Percentiles rank a stretch among this genome's conserved stretches.
Conservation (phyloP, 2,329 filamentous ascomycete genomes). For the Hypocrella siamensis region DNA sequence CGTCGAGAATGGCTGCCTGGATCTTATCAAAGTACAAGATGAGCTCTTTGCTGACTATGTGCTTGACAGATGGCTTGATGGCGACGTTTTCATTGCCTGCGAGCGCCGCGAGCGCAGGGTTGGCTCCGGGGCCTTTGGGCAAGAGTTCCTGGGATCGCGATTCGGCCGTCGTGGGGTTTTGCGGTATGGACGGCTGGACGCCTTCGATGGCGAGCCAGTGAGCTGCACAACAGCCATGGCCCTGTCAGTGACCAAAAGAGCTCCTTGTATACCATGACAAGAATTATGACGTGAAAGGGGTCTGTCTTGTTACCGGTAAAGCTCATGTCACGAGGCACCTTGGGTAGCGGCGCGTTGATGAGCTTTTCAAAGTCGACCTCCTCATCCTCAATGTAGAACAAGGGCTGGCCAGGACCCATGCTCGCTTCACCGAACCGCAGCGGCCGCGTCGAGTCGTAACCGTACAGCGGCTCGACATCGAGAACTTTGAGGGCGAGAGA, state of each 20-base stretch:
- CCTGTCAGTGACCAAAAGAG: no score
- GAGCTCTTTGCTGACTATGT: slow-evolving; percentile 88
- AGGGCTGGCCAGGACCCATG: slow-evolving; percentile 78
- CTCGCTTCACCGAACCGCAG: slow-evolving; percentile 88
- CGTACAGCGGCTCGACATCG: slow-evolving; percentile 89
- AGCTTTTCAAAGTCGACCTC: slow-evolving; percentile 98
- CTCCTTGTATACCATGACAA: no score
- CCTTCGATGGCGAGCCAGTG: slow-evolving; percentile 98
- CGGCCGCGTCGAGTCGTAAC: slow-evolving; percentile 83
- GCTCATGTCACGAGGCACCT: slow-evolving; percentile 81
- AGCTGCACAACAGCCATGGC: no score
- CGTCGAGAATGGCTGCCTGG: slow-evolving; percentile 74
- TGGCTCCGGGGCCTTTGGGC: slow-evolving; percentile 79
- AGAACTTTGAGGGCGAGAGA: slow-evolving; percentile 72
- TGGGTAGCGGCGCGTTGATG: slow-evolving; percentile 89
- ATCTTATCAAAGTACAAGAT: slow-evolving; percentile 97
- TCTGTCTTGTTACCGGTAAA: slow-evolving; percentile 62
- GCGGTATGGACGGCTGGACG: slow-evolving; percentile 88
- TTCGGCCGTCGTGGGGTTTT: slow-evolving; percentile 83
- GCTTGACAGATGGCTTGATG: slow-evolving; percentile 85
- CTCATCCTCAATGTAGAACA: slow-evolving; percentile 97
- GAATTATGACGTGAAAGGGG: no score
- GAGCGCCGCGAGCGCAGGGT: slow-evolving; percentile 64
- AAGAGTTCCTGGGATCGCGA: slow-evolving; percentile 71
- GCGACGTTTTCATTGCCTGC: slow-evolving; percentile 72